Conservation (phyloP, 2,329 filamentous ascomycete species). For the Hansfordia pulvinata region DNA sequence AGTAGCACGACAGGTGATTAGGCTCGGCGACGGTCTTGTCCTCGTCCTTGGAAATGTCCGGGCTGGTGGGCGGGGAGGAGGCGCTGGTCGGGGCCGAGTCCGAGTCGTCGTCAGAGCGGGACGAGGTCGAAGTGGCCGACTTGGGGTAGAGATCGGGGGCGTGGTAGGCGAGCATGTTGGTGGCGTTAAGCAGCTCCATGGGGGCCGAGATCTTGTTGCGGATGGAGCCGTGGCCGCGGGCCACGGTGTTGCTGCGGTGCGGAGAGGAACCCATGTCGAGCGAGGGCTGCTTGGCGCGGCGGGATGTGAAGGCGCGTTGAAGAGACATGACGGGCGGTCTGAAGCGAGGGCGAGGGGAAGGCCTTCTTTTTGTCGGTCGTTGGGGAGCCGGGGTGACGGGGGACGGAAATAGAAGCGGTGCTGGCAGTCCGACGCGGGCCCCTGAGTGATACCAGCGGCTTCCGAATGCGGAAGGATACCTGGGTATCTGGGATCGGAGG, state of each 20-base stretch:
- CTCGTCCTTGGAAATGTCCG: constrained; percentile 49
- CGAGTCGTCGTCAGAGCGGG: constrained; percentile 44
- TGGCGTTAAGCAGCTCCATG: constrained; percentile 79
- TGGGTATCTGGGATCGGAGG: background rate
- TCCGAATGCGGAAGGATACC: constrained; percentile 1
- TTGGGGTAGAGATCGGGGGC: constrained; percentile 62
- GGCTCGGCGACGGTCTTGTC: constrained; percentile 39
- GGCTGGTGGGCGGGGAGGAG: constrained; percentile 54
- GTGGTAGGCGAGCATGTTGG: constrained; percentile 92
- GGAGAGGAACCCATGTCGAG: constrained; percentile 23
- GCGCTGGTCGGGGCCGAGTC: constrained; percentile 51
- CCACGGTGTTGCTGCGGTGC: constrained; percentile 33
- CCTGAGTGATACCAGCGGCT: constrained; percentile 1
- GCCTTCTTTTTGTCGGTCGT: constrained; percentile 8
- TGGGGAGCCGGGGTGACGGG: constrained; percentile 1
- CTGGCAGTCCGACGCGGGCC: constrained; percentile 1
- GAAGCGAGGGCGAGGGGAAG: background rate
- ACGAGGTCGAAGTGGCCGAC: constrained; percentile 33
- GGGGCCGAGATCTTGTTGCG: constrained; percentile 76
- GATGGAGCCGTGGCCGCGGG: constrained; percentile 33
- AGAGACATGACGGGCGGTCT: constrained; percentile 53
- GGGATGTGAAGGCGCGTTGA: constrained; percentile 58
- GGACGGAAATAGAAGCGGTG: constrained; percentile 1
- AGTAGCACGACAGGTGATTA: constrained; percentile 57
- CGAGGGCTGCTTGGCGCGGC: constrained; percentile 45